These are phyloP conservation scores for Plectosphaerella plurivora DNA, from an alignment of 2,329 filamentous ascomycete genomes.

Conservation along the genomic window DNA sequence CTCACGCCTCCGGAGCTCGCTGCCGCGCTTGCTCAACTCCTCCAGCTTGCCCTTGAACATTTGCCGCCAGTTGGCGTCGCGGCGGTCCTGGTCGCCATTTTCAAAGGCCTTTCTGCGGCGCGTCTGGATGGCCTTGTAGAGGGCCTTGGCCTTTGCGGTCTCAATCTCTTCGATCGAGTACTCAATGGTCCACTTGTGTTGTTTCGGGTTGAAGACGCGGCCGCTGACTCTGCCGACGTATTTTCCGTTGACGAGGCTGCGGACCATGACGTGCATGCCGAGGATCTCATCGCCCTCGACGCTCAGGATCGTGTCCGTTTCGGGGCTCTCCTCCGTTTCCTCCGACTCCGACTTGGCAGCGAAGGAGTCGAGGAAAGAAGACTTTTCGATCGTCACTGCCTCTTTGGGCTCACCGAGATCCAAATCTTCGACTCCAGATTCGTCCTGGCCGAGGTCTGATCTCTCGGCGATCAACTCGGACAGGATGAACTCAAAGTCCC, in stretches of 20 bases:
- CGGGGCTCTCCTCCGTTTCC: not conserved
- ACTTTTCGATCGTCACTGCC: not conserved
- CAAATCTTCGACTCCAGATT: not conserved
- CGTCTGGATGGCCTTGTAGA: constrained; percentile 53
- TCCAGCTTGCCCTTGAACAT: constrained; percentile 39
- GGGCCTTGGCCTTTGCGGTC: constrained; percentile 31
- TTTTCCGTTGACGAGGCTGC: constrained; percentile 66
- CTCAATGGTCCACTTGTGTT: constrained; percentile 65
- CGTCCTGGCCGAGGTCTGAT: not conserved
- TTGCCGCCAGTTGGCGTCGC: constrained; percentile 37
- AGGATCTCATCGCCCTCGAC: constrained; percentile 39
- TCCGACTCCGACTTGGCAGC: not conserved
- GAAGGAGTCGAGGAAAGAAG: not conserved
- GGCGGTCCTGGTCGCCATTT: constrained; percentile 33
- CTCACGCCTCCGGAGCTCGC: constrained; percentile 50
- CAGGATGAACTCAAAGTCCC: constrained; percentile 47
- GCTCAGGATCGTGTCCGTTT: not conserved
- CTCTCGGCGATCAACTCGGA: constrained; percentile 38
- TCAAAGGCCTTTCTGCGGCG: constrained; percentile 47
- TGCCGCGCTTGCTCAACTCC: constrained; percentile 46
- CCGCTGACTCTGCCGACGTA: constrained; percentile 57
- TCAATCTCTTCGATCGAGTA: constrained; percentile 68
- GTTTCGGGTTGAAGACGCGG: constrained; percentile 20
- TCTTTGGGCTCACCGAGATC: not conserved
- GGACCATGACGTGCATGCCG: constrained; percentile 67